Conservation (phyloP, 2,329 filamentous ascomycete genomes). For the Talaromyces sp. region DNA sequence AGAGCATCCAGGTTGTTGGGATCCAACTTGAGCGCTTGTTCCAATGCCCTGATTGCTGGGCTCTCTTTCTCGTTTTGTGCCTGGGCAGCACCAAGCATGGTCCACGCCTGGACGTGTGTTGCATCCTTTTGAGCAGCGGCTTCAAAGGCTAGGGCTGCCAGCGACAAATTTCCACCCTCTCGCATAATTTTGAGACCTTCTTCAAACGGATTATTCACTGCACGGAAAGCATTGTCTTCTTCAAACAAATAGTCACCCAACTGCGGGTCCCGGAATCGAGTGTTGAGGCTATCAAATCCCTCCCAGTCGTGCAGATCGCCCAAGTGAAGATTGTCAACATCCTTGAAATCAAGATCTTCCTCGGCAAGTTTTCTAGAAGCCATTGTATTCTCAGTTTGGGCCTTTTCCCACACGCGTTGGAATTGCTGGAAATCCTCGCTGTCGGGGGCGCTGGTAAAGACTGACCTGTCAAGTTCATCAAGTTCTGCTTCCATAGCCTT, state of each 20-base stretch:
- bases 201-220: constrained; percentile 77
- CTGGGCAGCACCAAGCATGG: constrained; percentile 82
- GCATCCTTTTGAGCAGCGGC: constrained; percentile 88
- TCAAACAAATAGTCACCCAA: constrained; percentile 93
- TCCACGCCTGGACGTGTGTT: constrained; percentile 87
- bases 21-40: constrained; percentile 83
- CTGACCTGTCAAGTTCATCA: constrained; percentile 81
- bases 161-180: constrained; percentile 85
- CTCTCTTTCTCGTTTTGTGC: constrained; percentile 98
- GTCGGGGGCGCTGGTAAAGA: constrained; percentile 29
- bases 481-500: constrained; percentile 78
- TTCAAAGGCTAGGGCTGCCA: constrained; percentile 92
- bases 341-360: constrained; percentile 54
- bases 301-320: constrained; percentile 78
- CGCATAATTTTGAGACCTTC: constrained; percentile 91
- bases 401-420: constrained; percentile 62
- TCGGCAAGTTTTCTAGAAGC: constrained; percentile 54
- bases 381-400: constrained; percentile 40
- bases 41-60: constrained; percentile 86
- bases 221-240: constrained; percentile 82
- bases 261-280: constrained; percentile 66
- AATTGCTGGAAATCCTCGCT: constrained; percentile 70
- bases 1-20: constrained; percentile 80
- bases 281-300: constrained; percentile 63
- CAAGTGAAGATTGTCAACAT: constrained; percentile 46